Base-by-base conservation (phyloP, 306 rosid genomes). In the Cyclanthera cordifolia region DNA sequence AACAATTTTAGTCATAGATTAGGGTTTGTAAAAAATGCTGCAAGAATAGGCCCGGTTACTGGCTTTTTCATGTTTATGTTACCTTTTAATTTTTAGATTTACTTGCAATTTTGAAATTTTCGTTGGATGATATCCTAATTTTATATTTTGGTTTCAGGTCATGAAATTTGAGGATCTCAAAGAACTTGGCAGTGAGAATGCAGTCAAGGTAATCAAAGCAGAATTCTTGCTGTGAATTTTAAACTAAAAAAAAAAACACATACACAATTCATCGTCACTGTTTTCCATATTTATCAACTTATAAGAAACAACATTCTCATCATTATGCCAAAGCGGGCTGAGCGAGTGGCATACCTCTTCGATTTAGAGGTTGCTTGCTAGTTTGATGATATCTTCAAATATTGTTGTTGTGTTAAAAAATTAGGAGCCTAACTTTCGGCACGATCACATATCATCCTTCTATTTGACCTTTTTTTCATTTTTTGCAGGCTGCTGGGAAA, bases 111-210 rank as follows among this genome's bases (percentile, higher is more conserved):
- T 41, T 21, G 21, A 2, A 64, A 43, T 6, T 21, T 37, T 43
- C 1, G 37, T 43, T 39, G 53, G 27, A 52, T 30, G 43, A 68
- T 50, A 72, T 69, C 9, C 65, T 66, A 27, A 45, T 69, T 75
- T 25, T 53, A 43, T 65, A 54, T 80, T 43, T 80, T 43, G 77
- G 58, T 39, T 80, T 49, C 77, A 93, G 99, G 96, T 90, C 30
- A 90, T 93, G 97, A 93, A 93, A 79, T 93, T 90, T 76, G 97
- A 93, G 0, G 97, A 93, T 80, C 91, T 93, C 73, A 93, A 93
- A 83, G 99, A 93, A 72, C 99, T 72, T 28, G 99, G 97, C 11
- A 83, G 25, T 16, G 99, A 93, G 84, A 3, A 84, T 21, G 95
- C 99, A 78, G 97, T 89, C 24, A 93, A 93, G 98, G 98, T 93